phyloP scores from a whole-genome alignment of 768 basidiomycete genomes.

The Rubroboletus pulcherrimus region DNA sequence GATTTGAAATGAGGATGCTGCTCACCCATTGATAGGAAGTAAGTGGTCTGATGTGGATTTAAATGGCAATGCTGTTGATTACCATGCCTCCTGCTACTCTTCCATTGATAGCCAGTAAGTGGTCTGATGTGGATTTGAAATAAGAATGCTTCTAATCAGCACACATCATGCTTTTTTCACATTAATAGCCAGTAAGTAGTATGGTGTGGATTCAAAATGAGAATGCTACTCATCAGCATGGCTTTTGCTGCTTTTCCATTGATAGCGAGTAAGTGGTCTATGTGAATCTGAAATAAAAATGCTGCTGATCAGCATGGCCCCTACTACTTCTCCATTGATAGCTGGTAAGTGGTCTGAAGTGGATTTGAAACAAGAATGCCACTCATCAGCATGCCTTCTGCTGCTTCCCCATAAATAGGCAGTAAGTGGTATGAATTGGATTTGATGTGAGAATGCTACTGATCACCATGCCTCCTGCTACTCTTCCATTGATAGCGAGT shows the following conservation, averaged over 20 bases:
- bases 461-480: background rate
- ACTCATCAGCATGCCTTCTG: background rate
- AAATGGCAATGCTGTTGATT: accelerated
- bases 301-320: accelerated
- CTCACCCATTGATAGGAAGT: too few relatives aligned
- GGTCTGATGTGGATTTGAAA: background rate
- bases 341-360: background rate
- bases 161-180: too few relatives aligned
- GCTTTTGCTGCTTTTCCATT: background rate
- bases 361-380: background rate
- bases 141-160: accelerated
- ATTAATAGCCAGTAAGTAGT: background rate
- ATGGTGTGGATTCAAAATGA: background rate
- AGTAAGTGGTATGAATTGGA: background rate
- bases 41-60: too few relatives aligned
- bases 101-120: background rate
- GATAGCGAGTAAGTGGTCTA: background rate
- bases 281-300: background rate
- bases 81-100: background rate
- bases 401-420: background rate
- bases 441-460: background rate
- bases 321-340: background rate
- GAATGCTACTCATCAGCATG: background rate
- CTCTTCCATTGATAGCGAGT: background rate
- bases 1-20: too few relatives aligned